A percentile compares a stretch with the other conserved stretches of the same genome.
phyloP scores from a whole-genome alignment of 2,329 filamentous ascomycete species.

The Ophiocordyceps australis region DNA sequence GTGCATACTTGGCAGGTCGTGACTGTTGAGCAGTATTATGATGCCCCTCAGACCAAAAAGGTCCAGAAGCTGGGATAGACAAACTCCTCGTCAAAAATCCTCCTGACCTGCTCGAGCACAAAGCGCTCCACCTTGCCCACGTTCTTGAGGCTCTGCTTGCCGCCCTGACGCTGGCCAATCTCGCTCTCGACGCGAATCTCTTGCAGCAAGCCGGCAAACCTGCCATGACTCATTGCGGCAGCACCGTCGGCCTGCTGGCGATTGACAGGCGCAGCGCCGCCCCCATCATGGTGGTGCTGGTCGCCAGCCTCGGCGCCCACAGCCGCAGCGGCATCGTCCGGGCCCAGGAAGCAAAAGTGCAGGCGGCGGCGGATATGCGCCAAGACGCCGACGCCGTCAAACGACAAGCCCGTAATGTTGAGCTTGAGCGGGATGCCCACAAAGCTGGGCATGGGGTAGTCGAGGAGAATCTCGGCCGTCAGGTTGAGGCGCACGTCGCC shows the following conservation, averaged over 20 bases:
- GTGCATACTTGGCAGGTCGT: not conserved
- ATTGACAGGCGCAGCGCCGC: constrained; percentile 7
- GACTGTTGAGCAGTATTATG: no score
- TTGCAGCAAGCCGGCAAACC: constrained; percentile 41
- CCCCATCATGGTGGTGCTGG: constrained; percentile 4
- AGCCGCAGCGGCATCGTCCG: constrained; percentile 71
- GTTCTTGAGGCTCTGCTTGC: constrained; percentile 92
- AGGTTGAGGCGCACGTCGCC: constrained; percentile 77
- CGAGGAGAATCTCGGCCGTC: constrained; percentile 86
- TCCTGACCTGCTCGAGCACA: constrained; percentile 84
- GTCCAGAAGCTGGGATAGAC: constrained; percentile 99
- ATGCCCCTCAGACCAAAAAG: constrained; percentile 74
- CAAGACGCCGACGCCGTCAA: constrained; percentile 85
- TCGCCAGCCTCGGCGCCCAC: constrained; percentile 25
- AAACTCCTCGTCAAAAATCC: constrained; percentile 97
- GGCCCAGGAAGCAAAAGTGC: constrained; percentile 87
- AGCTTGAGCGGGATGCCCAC: constrained; percentile 88
- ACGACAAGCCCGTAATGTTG: constrained; percentile 86
- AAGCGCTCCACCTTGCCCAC: constrained; percentile 98
- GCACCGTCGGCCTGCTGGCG: constrained; percentile 38
- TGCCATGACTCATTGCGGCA: constrained; percentile 72
- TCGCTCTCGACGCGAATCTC: constrained; percentile 95
- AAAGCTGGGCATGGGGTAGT: constrained; percentile 97
- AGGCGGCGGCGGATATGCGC: constrained; percentile 79
- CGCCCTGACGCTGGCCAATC: constrained; percentile 80